Percentiles rank a stretch among this genome's conserved stretches.
Evolutionary conservation across 441 rosid genomes (phyloP).

Genomic region (Populus hybrid): DNA sequence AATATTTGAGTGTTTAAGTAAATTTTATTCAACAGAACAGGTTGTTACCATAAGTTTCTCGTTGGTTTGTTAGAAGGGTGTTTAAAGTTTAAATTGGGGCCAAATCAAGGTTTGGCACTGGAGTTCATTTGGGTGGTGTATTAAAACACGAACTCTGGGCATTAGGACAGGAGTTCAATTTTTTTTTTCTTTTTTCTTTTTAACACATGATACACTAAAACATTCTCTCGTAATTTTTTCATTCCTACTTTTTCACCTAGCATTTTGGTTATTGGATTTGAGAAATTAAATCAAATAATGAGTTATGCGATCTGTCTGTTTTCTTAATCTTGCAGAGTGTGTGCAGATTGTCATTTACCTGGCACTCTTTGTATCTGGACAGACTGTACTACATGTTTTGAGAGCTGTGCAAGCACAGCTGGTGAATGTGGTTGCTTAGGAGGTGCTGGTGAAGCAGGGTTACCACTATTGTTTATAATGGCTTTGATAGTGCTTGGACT

Average conservation of each 20-base stretch:
- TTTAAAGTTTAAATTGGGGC: background rate
- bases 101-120: background rate
- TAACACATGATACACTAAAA: background rate
- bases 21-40: background rate
- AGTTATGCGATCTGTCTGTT: background rate
- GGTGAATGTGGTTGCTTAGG: constrained; percentile 98
- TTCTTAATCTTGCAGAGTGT: constrained; percentile 55
- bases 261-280: background rate
- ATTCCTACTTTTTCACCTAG: background rate
- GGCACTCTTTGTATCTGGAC: constrained; percentile 99
- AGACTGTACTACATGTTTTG: constrained; percentile 97
- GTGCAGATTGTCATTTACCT: constrained; percentile 99
- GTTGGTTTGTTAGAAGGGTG: background rate
- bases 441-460: constrained; percentile 99
- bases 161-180: background rate
- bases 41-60: background rate
- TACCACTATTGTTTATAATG: constrained; percentile 82
- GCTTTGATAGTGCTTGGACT: constrained; percentile 86
- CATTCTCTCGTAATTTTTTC: background rate
- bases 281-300: background rate
- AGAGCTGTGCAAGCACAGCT: constrained; percentile 91
- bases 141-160: background rate
- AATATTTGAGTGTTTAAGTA: background rate
- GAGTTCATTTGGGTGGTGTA: background rate
- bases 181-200: background rate